Percentiles rank a stretch among this genome's conserved stretches.
Evolutionary conservation across 441 rosid genomes (phyloP).

Genomic region (Syzygium syzygioides): DNA sequence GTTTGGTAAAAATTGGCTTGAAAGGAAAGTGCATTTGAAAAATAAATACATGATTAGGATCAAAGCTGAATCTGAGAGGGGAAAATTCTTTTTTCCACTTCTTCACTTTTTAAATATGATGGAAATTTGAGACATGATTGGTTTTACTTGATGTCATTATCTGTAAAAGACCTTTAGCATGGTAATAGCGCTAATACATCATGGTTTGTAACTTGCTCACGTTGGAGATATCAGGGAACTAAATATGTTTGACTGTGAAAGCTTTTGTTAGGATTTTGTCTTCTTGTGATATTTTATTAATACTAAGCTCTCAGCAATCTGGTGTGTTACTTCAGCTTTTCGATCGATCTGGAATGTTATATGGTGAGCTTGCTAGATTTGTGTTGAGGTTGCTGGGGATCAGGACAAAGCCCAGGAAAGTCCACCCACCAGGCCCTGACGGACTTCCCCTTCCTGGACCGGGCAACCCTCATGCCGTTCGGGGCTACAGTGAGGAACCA

Average conservation of each 20-base stretch:
- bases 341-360: conserved; percentile 76
- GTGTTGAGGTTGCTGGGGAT: conserved; percentile 82
- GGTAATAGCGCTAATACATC: neutral
- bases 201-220: neutral
- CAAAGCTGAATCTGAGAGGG: neutral
- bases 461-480: conserved; percentile 39
- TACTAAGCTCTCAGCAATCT: neutral
- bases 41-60: neutral
- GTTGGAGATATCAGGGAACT: neutral
- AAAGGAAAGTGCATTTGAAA: neutral
- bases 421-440: conserved; percentile 57
- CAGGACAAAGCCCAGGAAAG: conserved; percentile 58
- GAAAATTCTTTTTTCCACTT: neutral
- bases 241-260: neutral
- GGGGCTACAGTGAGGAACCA: conserved; percentile 67
- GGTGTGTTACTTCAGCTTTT: conserved; percentile 46
- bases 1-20: neutral
- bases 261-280: neutral
- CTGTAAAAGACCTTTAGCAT: neutral
- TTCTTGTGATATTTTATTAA: neutral
- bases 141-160: neutral
- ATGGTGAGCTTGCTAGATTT: conserved; percentile 96
- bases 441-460: conserved; percentile 42
- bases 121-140: neutral
- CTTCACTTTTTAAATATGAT: neutral